Percentiles rank a stretch among this genome's conserved stretches.
phyloP scores from a whole-genome alignment of 495 filamentous ascomycete genomes.

The Hyaloscypha finlandica region DNA sequence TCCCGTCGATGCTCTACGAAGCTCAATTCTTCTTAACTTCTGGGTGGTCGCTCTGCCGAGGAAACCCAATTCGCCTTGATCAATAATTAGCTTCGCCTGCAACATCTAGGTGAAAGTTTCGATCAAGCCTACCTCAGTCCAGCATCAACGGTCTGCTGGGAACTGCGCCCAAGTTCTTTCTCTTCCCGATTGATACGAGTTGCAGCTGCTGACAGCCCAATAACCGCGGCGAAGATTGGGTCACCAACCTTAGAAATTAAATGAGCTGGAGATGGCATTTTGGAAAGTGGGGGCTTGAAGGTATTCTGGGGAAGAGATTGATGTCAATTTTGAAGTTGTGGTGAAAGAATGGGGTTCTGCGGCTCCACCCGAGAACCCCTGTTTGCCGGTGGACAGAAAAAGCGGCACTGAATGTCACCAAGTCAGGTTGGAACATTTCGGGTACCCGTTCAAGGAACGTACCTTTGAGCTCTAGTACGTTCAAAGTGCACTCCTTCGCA shows the following conservation, averaged over 20 bases:
- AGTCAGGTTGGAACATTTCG: too few species aligned
- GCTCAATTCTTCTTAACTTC: conserved; percentile 10
- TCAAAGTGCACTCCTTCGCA: too few species aligned
- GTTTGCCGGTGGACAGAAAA: neutral
- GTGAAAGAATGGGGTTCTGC: conserved; percentile 10
- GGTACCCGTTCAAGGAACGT: too few species aligned
- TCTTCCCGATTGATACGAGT: conserved; percentile 82
- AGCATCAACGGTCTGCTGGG: conserved; percentile 51
- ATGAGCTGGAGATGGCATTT: conserved; percentile 53
- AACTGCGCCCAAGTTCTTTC: conserved; percentile 62
- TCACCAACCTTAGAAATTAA: conserved; percentile 72
- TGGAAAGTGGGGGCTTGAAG: conserved; percentile 3
- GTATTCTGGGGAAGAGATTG: neutral
- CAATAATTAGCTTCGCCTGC: neutral
- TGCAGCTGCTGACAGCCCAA: conserved; percentile 67
- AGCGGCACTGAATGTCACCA: too few species aligned
- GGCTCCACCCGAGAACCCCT: neutral
- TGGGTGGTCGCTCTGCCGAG: conserved; percentile 8
- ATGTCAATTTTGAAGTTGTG: neutral
- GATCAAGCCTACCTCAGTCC: conserved; percentile 43
- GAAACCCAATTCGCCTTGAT: conserved; percentile 24
- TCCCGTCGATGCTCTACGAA: neutral
- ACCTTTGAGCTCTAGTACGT: too few species aligned
- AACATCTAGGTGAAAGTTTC: neutral
- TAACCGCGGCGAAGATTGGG: conserved; percentile 82